These are phyloP conservation scores for Gracilaria gracilis DNA, from an alignment of 23 red algal genomes.

Conservation along the genomic window DNA sequence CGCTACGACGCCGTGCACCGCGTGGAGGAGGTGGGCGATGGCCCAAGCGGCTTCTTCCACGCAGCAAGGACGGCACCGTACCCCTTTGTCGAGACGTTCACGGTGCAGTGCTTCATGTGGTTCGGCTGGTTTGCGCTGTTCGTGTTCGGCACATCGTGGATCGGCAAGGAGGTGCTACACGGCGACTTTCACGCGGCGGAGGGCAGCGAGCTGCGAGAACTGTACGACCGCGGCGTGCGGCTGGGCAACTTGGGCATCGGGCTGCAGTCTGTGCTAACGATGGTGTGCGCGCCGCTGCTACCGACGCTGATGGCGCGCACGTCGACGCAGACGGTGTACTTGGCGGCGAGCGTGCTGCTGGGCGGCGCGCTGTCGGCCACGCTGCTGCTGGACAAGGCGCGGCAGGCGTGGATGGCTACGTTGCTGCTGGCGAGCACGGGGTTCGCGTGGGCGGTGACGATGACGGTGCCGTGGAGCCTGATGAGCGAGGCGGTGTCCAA, in stretches of 20 bases:
- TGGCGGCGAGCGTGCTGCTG: constrained; percentile 52
- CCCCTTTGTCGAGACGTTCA: constrained; percentile 81
- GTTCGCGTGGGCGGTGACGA: constrained; percentile 89
- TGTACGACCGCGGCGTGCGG: constrained; percentile 84
- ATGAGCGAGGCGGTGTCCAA: constrained; percentile 68
- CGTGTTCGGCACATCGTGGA: constrained; percentile 83
- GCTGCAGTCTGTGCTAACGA: constrained; percentile 73
- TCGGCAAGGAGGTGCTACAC: constrained; percentile 79
- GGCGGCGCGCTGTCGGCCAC: constrained; percentile 41
- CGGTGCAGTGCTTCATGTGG: constrained; percentile 84
- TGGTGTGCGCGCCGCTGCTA: constrained; percentile 48
- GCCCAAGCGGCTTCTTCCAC: constrained; percentile 19
- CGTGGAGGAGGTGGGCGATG: background rate
- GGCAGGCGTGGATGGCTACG: constrained; percentile 28
- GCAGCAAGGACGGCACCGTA: constrained; percentile 55
- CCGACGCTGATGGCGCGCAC: constrained; percentile 43
- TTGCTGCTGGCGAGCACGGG: constrained; percentile 58
- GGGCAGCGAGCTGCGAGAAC: constrained; percentile 17
- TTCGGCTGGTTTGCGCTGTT: constrained; percentile 89
- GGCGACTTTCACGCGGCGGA: constrained; percentile 50
- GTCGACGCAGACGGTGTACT: constrained; percentile 34
- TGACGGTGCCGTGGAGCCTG: constrained; percentile 89
- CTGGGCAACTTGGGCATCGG: constrained; percentile 80
- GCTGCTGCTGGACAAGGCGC: background rate
- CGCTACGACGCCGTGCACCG: constrained; percentile 6